Evolutionary conservation across 306 rosid genomes (phyloP), one percentile per base, ranked within the genome.

Genomic region (Cicer arietinum): DNA sequence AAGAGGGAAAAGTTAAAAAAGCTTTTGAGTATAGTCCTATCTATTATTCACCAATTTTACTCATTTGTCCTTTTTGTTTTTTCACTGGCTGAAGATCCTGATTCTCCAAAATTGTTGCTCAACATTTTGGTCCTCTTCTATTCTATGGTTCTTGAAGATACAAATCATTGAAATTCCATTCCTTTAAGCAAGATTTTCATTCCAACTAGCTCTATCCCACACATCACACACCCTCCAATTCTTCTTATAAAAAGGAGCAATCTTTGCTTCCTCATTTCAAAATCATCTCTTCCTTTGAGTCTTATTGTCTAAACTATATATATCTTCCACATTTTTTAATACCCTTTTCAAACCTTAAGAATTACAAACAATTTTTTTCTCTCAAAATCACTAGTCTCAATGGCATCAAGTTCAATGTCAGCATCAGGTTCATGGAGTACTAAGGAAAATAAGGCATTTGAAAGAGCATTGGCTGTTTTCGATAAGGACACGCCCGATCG

Each of bases 401-500:
- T 89, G 96, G 89, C 97, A 43, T 89, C 96, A 7, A 84, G 89
- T 53, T 88, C 93, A 68, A 88, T 90, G 84, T 84, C 96, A 47
- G 67, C 93, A 6, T 88, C 92, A 6, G 79, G 81, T 22, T 87
- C 92, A 37, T 93, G 98, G 98, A 84, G 96, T 57, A 84, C 84
- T n/a, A 89, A 89, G 88, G 96, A 93, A 46, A 91, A 91, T 63
- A 93, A 93, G 47, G 94, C 96, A 69, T 93, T 93, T 66, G 98
- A 93, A 71, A 87, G 80, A 91, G 98, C 98, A 47, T 77, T 93
- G 20, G 98, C 98, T 17, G 80, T 87, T 6, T 91, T 77, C 43
- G 97, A 93, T 82, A 89, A 86, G 80, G 98, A 93, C 85, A 93
- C 97, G 17, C 90, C 96, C 1, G 98, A 93, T 69, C 96, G 98